Base-by-base conservation (phyloP, 2,329 filamentous ascomycete species). In the Xylariomycetidae sp. region DNA sequence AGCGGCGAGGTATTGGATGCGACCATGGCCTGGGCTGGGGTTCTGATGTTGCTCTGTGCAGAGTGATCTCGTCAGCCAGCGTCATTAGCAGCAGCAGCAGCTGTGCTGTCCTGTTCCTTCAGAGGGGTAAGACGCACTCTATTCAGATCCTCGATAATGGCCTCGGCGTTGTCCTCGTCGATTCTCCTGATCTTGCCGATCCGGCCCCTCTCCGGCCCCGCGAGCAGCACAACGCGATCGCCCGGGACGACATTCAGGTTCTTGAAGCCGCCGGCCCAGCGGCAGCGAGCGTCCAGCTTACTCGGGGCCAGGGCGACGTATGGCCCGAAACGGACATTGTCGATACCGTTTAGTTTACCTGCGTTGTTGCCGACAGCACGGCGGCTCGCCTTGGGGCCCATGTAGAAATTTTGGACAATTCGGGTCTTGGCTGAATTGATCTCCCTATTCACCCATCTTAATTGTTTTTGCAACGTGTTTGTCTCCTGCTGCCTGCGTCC, bases 221-320 rank as follows among this genome's bases (percentile, higher is more conserved):
- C 76, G 34, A 87, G 63, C 38, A 96, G 64, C 33, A 90, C 85
- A 19, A 95, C 88, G 39, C 92, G 75, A 60, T 96, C 92, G 6
- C 80, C 79, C 4, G 63, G 53, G 16, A 70, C 73, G 38, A 89
- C 64, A 45, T 78, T 82, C 40, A 85, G 66, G 57, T 71, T 70
- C 46, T 65, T 65, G 19, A 59, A 45, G 22, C 68, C 69, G 27
- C 74, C 72, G n/a, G 70, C 70, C 74, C 74, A 79, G 34, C 53
- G 48, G 35, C 64, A 61, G 33, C 55, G 49, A 15, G 52, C 49
- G 8, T 23, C 20, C 20, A 23, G 20, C 20, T 23, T 23, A 8
- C 20, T 23, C 20, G n/a, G n/a, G n/a, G n/a, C n/a, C n/a, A n/a
- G n/a, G n/a, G n/a, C n/a, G n/a, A n/a, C n/a, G n/a, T n/a, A n/a